Percentiles rank a stretch among this genome's conserved stretches.
Conservation (phyloP, 2,329 filamentous ascomycete genomes). For the Xenoacremonium recifei region DNA sequence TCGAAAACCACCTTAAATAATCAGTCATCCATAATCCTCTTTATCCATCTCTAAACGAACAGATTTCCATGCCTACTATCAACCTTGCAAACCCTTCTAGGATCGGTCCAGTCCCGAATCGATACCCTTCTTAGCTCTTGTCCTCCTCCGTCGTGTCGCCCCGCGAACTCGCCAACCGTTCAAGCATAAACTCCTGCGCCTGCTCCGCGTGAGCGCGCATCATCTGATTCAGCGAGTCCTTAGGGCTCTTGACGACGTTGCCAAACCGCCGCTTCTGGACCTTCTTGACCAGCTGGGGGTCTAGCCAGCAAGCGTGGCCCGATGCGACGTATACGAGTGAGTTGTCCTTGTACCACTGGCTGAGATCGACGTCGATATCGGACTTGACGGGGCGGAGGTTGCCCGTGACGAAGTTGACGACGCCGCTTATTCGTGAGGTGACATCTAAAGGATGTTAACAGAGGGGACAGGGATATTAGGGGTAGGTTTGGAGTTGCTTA, state of each 20-base stretch:
- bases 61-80: too few relatives aligned
- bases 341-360: constrained; percentile 80
- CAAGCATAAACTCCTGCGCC: constrained; percentile 50
- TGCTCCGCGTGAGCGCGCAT: constrained; percentile 54
- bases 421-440: constrained; percentile 64
- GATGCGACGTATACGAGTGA: constrained; percentile 76
- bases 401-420: constrained; percentile 80
- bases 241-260: constrained; percentile 51
- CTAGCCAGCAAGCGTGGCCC: constrained; percentile 74
- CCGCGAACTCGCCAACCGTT: constrained; percentile 32
- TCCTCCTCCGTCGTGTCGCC: constrained; percentile 53
- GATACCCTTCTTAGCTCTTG: constrained; percentile 26
- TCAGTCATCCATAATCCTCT: too few relatives aligned
- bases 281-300: constrained; percentile 58
- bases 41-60: too few relatives aligned
- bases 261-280: constrained; percentile 62
- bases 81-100: too few relatives aligned
- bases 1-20: too few relatives aligned
- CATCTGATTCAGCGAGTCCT: constrained; percentile 52
- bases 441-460: constrained; percentile 46
- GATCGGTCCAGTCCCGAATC: too few relatives aligned
- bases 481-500: constrained; percentile 33
- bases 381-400: constrained; percentile 76
- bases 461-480: background rate
- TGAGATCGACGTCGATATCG: constrained; percentile 70